phyloP scores from a whole-genome alignment of 2,329 filamentous ascomycete genomes.

The Monilinia vaccinii-corymbosi region DNA sequence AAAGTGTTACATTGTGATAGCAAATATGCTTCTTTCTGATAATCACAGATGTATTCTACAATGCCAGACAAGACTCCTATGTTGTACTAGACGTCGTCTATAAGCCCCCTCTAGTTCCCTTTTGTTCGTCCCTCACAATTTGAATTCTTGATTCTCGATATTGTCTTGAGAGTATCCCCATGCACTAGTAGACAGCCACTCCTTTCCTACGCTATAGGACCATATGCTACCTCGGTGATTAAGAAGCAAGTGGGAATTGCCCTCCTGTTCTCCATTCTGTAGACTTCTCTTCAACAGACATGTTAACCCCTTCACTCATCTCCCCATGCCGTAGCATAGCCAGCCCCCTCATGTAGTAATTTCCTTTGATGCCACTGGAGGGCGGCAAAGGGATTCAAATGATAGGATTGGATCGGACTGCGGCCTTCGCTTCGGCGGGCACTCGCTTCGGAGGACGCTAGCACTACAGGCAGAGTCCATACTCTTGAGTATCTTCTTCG shows the following conservation, averaged over 20 bases:
- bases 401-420: neutral
- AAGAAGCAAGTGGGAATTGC: neutral
- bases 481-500: neutral
- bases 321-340: neutral
- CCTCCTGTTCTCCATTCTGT: neutral
- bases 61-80: neutral
- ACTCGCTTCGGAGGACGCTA: neutral
- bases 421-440: neutral
- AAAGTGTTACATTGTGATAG: neutral
- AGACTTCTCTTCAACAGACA: neutral
- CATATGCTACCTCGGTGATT: neutral
- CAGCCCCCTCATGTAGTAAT: neutral
- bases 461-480: neutral
- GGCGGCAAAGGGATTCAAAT: neutral
- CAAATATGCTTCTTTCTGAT: neutral
- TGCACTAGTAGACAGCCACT: neutral
- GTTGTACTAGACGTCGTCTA: too few relatives aligned
- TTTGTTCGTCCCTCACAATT: neutral
- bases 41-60: too few relatives aligned
- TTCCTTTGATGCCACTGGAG: neutral
- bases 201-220: neutral
- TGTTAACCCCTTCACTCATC: too few relatives aligned
- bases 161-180: neutral
- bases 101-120: too few relatives aligned
- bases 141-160: neutral